Base-by-base conservation (phyloP, 208 protist genomes). In the Novymonas esmeraldas region DNA sequence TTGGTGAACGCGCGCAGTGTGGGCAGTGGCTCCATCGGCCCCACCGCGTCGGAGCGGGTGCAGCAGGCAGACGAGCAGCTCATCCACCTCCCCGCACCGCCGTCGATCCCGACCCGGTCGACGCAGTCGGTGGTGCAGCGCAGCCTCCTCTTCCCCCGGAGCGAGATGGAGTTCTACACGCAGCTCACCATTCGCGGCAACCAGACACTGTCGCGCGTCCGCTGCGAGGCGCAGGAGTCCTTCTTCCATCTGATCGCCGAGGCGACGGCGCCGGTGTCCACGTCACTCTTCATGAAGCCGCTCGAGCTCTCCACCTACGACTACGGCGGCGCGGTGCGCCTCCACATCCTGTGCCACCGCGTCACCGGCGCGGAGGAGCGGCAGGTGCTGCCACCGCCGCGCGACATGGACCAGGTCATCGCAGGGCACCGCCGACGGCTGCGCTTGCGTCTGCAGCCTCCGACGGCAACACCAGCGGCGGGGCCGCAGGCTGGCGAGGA, bases 251-350 rank as follows among this genome's bases (percentile, higher is more conserved):
- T 77, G 10, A 69, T 85, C 20, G 60, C 76, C 1, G 67, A 63
- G 56, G 70, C 76, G 1, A 82, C 77, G 2, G 70, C 77, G 31
- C 80, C 80, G 28, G 67, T 70, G n/a, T 75, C 75, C 9, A 70
- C 73, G 11, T 71, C 70, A n/a, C 70, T 68, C 58, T 82, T 82
- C 31, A 85, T 82, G 75, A 62, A 70, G 41, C 80, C 80, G 28
- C 55, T 85, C 24, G 73, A 78, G 31, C 39, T 69, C 29, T 39
- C 48, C 64, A 56, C 49, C 18, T 85, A 79, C 72, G 80, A 85
- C 72, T 85, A 82, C 64, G 80, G 80, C 29, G 80, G 80, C 24
- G 73, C 80, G 2, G 55, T 78, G 18, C 52, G 69, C 7, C 41
- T 85, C 45, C 69, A 82, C 41, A 52, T 73, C 51, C 7, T 84